Conservation (phyloP, 2,329 filamentous ascomycete genomes). For the Ambrosiella xylebori region DNA sequence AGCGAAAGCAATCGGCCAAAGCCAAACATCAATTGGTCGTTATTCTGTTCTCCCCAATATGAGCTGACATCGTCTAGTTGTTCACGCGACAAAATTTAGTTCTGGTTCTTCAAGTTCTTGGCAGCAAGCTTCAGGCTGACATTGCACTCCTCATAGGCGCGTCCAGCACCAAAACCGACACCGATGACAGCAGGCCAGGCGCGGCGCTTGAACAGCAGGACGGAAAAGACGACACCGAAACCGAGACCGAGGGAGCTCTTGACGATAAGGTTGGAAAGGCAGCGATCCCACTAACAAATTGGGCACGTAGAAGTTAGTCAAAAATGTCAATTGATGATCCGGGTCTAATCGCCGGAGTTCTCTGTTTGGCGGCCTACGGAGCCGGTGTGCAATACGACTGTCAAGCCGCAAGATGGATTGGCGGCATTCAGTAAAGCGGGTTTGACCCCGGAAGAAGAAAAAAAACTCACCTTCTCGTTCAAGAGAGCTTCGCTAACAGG, state of each 20-base stretch:
- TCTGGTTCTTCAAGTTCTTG: conserved; percentile 37
- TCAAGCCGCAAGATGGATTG: not conserved
- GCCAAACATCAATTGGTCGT: conserved; percentile 6
- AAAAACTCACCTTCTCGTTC: conserved; percentile 77
- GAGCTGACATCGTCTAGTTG: not conserved
- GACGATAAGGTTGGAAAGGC: conserved; percentile 92
- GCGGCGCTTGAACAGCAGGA: conserved; percentile 93
- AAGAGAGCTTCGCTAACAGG: conserved; percentile 95
- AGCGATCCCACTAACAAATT: conserved; percentile 74
- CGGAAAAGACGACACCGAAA: conserved; percentile 97
- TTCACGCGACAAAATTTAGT: conserved; percentile 4
- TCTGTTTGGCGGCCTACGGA: not conserved
- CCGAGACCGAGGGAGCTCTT: conserved; percentile 89
- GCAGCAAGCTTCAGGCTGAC: conserved; percentile 49
- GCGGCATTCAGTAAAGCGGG: not conserved
- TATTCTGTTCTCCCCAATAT: conserved; percentile 4
- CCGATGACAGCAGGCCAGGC: conserved; percentile 95
- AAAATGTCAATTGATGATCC: too few relatives aligned
- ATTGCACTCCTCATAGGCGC: conserved; percentile 98
- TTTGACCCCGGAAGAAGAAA: not conserved
- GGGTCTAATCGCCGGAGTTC: too few relatives aligned
- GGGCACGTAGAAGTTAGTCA: conserved; percentile 16
- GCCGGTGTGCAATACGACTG: not conserved
- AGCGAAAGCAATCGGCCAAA: conserved; percentile 7
- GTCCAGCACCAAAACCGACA: conserved; percentile 83